phyloP scores from a whole-genome alignment of 1,284 basidiomycete genomes.

The Irpex rosettiformis region DNA sequence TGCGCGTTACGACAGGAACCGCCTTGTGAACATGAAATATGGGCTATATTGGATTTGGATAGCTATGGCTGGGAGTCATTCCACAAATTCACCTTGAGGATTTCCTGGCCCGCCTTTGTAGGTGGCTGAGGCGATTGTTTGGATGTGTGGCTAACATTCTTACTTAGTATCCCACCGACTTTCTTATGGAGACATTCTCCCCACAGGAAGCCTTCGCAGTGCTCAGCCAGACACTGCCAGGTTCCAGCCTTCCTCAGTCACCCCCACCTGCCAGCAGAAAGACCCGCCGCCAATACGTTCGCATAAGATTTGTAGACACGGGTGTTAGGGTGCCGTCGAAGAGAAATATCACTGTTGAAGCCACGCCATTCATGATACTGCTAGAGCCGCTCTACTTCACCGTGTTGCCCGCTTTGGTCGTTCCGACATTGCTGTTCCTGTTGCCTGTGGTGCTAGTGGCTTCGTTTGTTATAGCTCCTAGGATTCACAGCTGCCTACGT shows the following conservation, averaged over 20 bases:
- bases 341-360: conserved; percentile 6
- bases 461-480: conserved; percentile 17
- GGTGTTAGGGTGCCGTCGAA: conserved; percentile 44
- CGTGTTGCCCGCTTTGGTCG: conserved; percentile 52
- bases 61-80: conserved; percentile 40
- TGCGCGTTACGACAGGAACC: conserved; percentile 15
- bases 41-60: conserved; percentile 54
- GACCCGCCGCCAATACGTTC: conserved; percentile 47
- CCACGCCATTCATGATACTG: conserved; percentile 46
- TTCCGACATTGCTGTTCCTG: conserved; percentile 33
- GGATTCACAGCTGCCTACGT: conserved; percentile 12
- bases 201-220: conserved; percentile 17
- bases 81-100: conserved; percentile 52
- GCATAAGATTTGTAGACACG: conserved; percentile 47
- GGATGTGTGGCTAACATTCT: conserved; percentile 1
- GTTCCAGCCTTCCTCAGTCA: conserved; percentile 13
- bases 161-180: conserved; percentile 28
- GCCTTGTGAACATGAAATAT: conserved; percentile 49
- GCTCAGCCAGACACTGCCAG: conserved; percentile 1
- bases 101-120: conserved; percentile 68
- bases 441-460: conserved; percentile 14
- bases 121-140: conserved; percentile 25
- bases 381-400: conserved; percentile 59
- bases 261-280: conserved; percentile 16
- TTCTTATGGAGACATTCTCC: conserved; percentile 20